Evolutionary conservation across 371 early-diverging fungal genomes (phyloP).

Genomic region (Actinomucor elegans): DNA sequence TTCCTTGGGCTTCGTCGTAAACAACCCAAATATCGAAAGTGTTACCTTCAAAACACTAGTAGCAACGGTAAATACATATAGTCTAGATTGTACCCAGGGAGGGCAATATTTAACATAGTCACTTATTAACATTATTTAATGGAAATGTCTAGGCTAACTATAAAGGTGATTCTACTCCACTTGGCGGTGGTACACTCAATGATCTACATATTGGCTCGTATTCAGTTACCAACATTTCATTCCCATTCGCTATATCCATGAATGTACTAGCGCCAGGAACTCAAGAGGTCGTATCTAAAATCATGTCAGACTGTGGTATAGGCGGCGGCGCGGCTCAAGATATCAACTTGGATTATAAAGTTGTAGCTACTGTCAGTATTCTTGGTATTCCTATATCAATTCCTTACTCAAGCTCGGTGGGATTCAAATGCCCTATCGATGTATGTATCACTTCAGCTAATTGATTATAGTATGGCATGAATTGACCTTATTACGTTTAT

Average conservation of each 20-base stretch:
- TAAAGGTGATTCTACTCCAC: slow-evolving; percentile 32
- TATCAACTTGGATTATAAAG: slow-evolving; percentile 53
- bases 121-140: background rate
- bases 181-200: slow-evolving; percentile 51
- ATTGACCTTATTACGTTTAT: no score
- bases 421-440: slow-evolving; percentile 38
- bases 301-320: slow-evolving; percentile 49
- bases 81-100: no score
- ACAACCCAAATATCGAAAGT: slow-evolving; percentile 58
- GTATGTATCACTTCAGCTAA: slow-evolving; percentile 22
- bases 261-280: slow-evolving; percentile 20
- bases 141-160: slow-evolving; percentile 56
- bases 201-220: slow-evolving; percentile 49
- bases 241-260: slow-evolving; percentile 48
- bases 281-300: slow-evolving; percentile 38
- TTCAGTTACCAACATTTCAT: slow-evolving; percentile 40
- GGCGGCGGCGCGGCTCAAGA: slow-evolving; percentile 20
- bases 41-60: slow-evolving; percentile 54
- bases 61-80: slow-evolving; percentile 45
- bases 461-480: no score
- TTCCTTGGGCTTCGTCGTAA: slow-evolving; percentile 41
- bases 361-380: slow-evolving; percentile 49
- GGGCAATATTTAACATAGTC: background rate
- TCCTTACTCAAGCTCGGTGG: slow-evolving; percentile 35
- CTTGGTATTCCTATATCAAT: slow-evolving; percentile 50